Evolutionary conservation across 2,329 filamentous ascomycete species (phyloP).

Genomic region (Aspergillus pseudoglaucus): DNA sequence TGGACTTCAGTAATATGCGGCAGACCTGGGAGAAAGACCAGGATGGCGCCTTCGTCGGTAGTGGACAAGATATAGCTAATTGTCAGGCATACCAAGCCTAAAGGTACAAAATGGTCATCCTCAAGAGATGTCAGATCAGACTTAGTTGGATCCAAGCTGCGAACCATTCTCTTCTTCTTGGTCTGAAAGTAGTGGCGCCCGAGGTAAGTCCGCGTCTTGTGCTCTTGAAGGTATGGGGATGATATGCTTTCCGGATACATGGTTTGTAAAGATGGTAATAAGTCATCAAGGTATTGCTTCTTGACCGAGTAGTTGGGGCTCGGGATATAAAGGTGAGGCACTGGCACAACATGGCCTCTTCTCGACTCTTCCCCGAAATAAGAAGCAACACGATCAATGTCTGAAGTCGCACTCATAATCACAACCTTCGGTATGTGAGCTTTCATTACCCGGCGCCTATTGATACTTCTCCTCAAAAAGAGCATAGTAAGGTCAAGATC

Average conservation of each 20-base stretch:
- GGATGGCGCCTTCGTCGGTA: slow-evolving; percentile 39
- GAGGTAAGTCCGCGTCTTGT: slow-evolving; percentile 7
- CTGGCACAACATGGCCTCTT: slow-evolving; percentile 26
- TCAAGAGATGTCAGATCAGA: slow-evolving; percentile 9
- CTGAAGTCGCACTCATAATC: slow-evolving; percentile 46
- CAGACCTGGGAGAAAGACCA: slow-evolving; percentile 45
- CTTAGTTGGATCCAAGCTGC: not conserved
- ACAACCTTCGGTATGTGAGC: slow-evolving; percentile 38
- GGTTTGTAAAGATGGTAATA: slow-evolving; percentile 25
- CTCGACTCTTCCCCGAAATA: slow-evolving; percentile 35
- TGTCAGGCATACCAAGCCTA: slow-evolving; percentile 38
- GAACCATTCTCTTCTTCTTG: not conserved
- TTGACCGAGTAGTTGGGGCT: slow-evolving; percentile 40
- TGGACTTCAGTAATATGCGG: slow-evolving; percentile 31
- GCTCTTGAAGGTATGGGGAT: slow-evolving; percentile 4
- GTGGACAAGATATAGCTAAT: slow-evolving; percentile 43
- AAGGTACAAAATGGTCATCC: slow-evolving; percentile 35
- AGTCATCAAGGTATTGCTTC: slow-evolving; percentile 38
- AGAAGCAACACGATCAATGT: slow-evolving; percentile 39
- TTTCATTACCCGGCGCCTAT: slow-evolving; percentile 24
- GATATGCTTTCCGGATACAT: slow-evolving; percentile 16
- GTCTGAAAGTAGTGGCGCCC: slow-evolving; percentile 2
- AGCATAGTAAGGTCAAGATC: slow-evolving; percentile 43
- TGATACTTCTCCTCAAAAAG: slow-evolving; percentile 37
- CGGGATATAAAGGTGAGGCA: slow-evolving; percentile 39